Evolutionary conservation across 106 monocot species (phyloP).

Genomic region (Amphibolis antarctica): DNA sequence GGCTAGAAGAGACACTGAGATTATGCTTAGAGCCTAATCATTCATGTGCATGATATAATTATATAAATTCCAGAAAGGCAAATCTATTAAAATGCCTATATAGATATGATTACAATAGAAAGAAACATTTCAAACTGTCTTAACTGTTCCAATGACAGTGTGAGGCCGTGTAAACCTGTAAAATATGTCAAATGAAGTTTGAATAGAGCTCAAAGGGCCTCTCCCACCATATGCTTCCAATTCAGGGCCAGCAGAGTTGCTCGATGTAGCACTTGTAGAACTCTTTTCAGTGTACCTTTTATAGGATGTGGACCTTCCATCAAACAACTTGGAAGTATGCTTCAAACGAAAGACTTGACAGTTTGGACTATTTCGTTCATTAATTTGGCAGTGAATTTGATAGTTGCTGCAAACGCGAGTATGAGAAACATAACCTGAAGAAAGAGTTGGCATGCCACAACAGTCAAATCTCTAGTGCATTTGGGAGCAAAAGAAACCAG

Average conservation of each 20-base stretch:
- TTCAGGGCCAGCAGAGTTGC: slow-evolving; percentile 42
- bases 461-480: background rate
- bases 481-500: too few species aligned
- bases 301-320: background rate
- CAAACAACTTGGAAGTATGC: background rate
- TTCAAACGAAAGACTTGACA: background rate
- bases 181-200: slow-evolving; percentile 43
- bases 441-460: background rate
- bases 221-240: slow-evolving; percentile 28
- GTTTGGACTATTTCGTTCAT: background rate
- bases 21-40: slow-evolving; percentile 70
- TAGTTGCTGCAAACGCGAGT: background rate
- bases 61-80: background rate
- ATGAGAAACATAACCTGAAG: background rate
- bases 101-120: background rate
- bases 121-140: slow-evolving; percentile 6
- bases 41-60: slow-evolving; percentile 1
- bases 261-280: slow-evolving; percentile 31
- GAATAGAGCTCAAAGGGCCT: slow-evolving; percentile 20
- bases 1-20: slow-evolving; percentile 89
- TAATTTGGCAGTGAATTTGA: background rate
- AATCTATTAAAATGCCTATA: background rate
- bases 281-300: slow-evolving; percentile 5
- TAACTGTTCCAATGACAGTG: slow-evolving; percentile 98
- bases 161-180: slow-evolving; percentile 88